A percentile compares a stretch with the other conserved stretches of the same genome.
These are phyloP conservation scores for Cornus kousa DNA, from an alignment of 148 eudicot genomes.

Conservation along the genomic window DNA sequence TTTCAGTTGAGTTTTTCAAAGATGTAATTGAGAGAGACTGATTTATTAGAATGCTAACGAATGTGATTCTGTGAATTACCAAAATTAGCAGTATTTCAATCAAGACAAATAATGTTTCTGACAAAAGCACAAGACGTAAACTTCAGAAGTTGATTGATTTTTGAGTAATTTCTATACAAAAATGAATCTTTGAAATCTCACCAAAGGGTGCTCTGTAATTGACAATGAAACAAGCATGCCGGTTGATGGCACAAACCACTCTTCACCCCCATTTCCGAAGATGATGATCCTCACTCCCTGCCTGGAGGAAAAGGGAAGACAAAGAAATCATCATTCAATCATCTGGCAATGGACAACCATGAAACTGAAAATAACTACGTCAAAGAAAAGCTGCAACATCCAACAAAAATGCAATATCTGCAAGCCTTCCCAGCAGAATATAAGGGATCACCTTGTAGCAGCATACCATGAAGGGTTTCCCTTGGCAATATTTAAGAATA, in stretches of 20 bases:
- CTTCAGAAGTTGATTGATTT: neutral
- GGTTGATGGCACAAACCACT: neutral
- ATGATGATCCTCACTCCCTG: neutral
- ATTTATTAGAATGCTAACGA: neutral
- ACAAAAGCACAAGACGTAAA: neutral
- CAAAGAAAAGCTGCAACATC: neutral
- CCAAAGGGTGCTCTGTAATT: neutral
- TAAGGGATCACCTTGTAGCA: neutral
- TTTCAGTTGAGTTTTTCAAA: neutral
- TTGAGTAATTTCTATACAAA: neutral
- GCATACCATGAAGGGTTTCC: neutral
- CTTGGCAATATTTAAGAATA: too few species aligned
- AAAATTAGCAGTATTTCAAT: neutral
- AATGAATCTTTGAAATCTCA: neutral
- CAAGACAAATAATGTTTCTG: neutral
- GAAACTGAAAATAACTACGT: neutral
- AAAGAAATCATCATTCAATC: neutral
- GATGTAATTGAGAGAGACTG: neutral
- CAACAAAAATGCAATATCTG: neutral
- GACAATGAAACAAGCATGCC: neutral
- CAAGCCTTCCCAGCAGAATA: neutral
- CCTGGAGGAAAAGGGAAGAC: neutral
- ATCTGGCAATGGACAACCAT: neutral
- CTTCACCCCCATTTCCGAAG: too few species aligned
- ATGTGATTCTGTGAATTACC: neutral